A percentile compares a stretch with the other conserved stretches of the same genome.
phyloP scores from a whole-genome alignment of 139 green algal species.

The Nannochloris sp. region DNA sequence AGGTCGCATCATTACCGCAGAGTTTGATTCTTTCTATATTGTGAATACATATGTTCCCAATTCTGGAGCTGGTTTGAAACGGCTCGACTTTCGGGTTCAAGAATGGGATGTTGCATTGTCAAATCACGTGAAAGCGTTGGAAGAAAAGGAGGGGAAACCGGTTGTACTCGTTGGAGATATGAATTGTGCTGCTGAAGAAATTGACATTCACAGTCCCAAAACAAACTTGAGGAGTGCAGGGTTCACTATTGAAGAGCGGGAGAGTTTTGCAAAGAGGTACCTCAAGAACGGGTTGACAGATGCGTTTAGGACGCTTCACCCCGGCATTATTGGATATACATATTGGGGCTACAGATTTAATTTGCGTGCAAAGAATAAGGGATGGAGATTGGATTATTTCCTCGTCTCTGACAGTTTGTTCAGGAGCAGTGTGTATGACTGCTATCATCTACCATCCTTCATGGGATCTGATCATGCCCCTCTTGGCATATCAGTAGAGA shows the following conservation, averaged over 20 bases:
- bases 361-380: conserved; percentile 35
- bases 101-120: conserved; percentile 38
- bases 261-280: conserved; percentile 40
- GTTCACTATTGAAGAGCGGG: conserved; percentile 69
- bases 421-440: conserved; percentile 38
- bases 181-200: conserved; percentile 42
- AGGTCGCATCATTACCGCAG: conserved; percentile 33
- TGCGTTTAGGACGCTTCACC: conserved; percentile 47
- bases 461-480: conserved; percentile 33
- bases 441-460: conserved; percentile 47
- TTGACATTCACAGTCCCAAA: conserved; percentile 72
- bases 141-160: conserved; percentile 37
- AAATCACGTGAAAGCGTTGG: conserved; percentile 27
- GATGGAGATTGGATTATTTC: conserved; percentile 74
- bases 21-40: conserved; percentile 28
- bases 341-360: conserved; percentile 55
- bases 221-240: conserved; percentile 55
- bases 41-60: conserved; percentile 51
- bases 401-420: conserved; percentile 36
- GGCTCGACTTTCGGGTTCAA: conserved; percentile 46
- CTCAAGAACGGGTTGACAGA: conserved; percentile 45
- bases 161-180: conserved; percentile 52
- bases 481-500: conserved; percentile 3
- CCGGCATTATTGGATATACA: conserved; percentile 45
- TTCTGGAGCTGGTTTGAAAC: conserved; percentile 40